phyloP scores from a whole-genome alignment of 1,284 basidiomycete species.

The Singerocomus inundabilis region DNA sequence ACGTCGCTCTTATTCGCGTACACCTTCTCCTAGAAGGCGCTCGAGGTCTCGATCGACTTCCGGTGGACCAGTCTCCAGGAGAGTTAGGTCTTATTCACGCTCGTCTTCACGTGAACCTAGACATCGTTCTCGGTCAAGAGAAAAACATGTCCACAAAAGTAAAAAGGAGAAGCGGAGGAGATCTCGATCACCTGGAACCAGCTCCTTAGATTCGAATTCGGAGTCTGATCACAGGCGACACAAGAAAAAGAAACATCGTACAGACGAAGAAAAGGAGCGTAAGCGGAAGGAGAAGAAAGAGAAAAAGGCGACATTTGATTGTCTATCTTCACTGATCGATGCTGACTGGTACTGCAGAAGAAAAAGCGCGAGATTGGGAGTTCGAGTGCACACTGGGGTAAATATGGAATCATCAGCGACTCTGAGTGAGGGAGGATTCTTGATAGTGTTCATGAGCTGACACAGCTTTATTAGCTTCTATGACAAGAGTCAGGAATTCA shows the following conservation, averaged over 20 bases:
- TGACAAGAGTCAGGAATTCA: slow-evolving; percentile 79
- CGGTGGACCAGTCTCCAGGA: slow-evolving; percentile 12
- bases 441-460: slow-evolving; percentile 14
- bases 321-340: not conserved
- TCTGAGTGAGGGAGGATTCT: slow-evolving; percentile 57
- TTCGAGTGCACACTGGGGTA: slow-evolving; percentile 71
- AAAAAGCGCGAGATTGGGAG: slow-evolving; percentile 55
- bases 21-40: slow-evolving; percentile 21
- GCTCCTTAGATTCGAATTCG: slow-evolving; percentile 35
- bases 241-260: slow-evolving; percentile 47
- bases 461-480: slow-evolving; percentile 53
- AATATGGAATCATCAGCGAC: slow-evolving; percentile 83
- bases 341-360: slow-evolving; percentile 41
- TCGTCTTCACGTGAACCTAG: slow-evolving; percentile 25
- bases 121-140: slow-evolving; percentile 30
- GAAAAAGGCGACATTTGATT: slow-evolving; percentile 48
- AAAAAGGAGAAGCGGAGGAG: slow-evolving; percentile 35
- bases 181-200: slow-evolving; percentile 40
- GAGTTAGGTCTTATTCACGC: slow-evolving; percentile 24
- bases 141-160: slow-evolving; percentile 23
- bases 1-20: slow-evolving; percentile 23
- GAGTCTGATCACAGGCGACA: slow-evolving; percentile 40
- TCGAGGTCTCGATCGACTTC: slow-evolving; percentile 31
- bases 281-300: slow-evolving; percentile 67
- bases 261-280: slow-evolving; percentile 53